Base-by-base conservation (phyloP, 2,329 filamentous ascomycete genomes). In the Apiospora arundinis region DNA sequence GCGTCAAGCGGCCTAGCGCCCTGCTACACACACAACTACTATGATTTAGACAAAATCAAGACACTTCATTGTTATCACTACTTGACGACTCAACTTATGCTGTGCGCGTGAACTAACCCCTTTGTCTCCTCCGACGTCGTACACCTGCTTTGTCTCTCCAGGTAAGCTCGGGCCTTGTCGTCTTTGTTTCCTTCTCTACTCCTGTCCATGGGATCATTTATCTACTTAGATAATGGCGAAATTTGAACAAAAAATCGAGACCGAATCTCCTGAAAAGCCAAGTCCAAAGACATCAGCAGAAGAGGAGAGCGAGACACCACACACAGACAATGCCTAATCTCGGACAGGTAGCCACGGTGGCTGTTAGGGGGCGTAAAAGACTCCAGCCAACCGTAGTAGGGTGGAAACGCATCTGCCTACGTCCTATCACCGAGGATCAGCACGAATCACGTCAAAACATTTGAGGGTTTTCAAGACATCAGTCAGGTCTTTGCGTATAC, bases 1-100 rank as follows among this genome's bases (percentile, higher is more conserved):
- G 32, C 32, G 28, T 37, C 32, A 63, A 40, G 52, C 7, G 28
- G 56, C 56, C 56, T 40, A 63, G 56, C 18, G 56, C 28, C 56
- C 56, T 63, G n/a, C 52, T 32, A 45, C 28, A 60, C 49, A 42
- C 49, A 56, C 28, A 60, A 60, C 32, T 63, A 63, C 32, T 63
- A 40, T 63, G 56, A 12, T 40, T n/a, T 63, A 63, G 56, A 40
- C 56, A 60, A 23, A 63, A 40, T 63, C 56, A 37, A 63, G 18
- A 40, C 32, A 32, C 28, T 63, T 63, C 56, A 63, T 63, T 63
- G 32, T 63, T 37, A 40, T 63, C 56, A 21, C 28, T 11, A 7
- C 28, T 37, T 37, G 23, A 8, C 23, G 1, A n/a, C n/a, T n/a
- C n/a, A n/a, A n/a, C n/a, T n/a, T n/a, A n/a, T n/a, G n/a, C n/a